phyloP scores from a whole-genome alignment of 2,329 filamentous ascomycete genomes.

The Phialocephala subalpina region DNA sequence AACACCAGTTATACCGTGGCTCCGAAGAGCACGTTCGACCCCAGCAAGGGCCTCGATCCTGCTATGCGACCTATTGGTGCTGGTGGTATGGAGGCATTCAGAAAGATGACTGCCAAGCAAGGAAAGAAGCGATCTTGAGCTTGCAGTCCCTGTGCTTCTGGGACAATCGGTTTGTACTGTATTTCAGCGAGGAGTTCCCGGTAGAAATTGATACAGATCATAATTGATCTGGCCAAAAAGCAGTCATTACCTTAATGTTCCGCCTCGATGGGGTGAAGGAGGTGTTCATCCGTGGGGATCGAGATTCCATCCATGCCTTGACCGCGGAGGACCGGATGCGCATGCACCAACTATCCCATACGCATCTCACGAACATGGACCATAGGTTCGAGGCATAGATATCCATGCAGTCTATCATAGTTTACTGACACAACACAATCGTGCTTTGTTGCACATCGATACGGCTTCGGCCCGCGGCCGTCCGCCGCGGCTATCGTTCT shows the following conservation, averaged over 20 bases:
- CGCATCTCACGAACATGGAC: not conserved
- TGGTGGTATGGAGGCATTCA: slow-evolving; percentile 70
- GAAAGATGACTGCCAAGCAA: slow-evolving; percentile 68
- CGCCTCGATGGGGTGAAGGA: not conserved
- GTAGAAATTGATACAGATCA: slow-evolving; percentile 13
- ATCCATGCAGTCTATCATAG: not conserved
- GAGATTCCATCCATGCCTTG: not conserved
- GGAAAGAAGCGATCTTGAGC: slow-evolving; percentile 58
- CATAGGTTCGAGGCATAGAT: not conserved
- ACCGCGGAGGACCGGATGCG: not conserved
- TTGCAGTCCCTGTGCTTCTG: not conserved
- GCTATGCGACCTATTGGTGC: slow-evolving; percentile 64
- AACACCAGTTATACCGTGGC: slow-evolving; percentile 46
- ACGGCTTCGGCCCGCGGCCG: slow-evolving; percentile 2
- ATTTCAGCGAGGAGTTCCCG: slow-evolving; percentile 24
- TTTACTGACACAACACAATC: not conserved
- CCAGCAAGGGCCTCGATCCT: slow-evolving; percentile 56
- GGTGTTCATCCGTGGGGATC: too few relatives aligned
- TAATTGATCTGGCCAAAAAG: not conserved
- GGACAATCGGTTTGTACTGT: not conserved
- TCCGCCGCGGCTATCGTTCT: not conserved
- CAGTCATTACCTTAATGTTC: not conserved
- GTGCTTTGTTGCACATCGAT: slow-evolving; percentile 2
- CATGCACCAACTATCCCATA: not conserved
- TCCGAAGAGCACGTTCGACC: slow-evolving; percentile 66